Base-by-base conservation (phyloP, 2,329 filamentous ascomycete species). In the Plectosphaerella plurivora region DNA sequence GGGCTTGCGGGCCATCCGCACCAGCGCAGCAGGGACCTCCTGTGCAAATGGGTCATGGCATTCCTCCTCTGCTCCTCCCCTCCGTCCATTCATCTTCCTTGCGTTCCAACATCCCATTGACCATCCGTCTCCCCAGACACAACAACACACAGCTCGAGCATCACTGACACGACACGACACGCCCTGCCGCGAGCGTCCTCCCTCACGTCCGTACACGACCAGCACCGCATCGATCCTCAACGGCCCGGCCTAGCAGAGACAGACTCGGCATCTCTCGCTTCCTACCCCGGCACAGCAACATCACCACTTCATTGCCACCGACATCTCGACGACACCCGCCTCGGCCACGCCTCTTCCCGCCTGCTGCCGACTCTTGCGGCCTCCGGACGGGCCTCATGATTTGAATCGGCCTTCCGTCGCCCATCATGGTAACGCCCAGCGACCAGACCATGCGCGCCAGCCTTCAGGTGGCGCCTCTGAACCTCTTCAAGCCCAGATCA, bases 401-500 rank as follows among this genome's bases (percentile, higher is more conserved):
- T 28, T 15, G 25, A 25, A 25, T 5, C 11, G 28, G 5, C 14
- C 47, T n/a, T 25, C 39, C 25, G 16, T 45, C 45, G 53, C 65
- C 60, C 67, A 75, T 74, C 70, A 72, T 66, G 68, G 73, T 71
- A 62, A 76, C 74, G 73, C 71, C 73, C 68, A 72, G 68, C 59
- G 69, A 73, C 60, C 68, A 75, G 60, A 64, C 73, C 53, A 70
- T 74, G 68, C 76, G 80, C 68, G 73, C 79, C 65, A 84, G 80
- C 73, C 74, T 82, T 50, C 77, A 82, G 65, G 80, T 84, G 70
- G 82, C 82, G 63, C 82, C 83, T 53, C 71, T 86, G 54, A 63
- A 75, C 49, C 76, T 84, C 55, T 68, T 76, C 47, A 83, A 80
- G 63, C 63, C 65, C 45, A 64, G 59, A 50, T 47, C 60, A 50